These are phyloP conservation scores for Pochonia chlamydosporia DNA, from an alignment of 2,329 filamentous ascomycete genomes.

Conservation along the genomic window DNA sequence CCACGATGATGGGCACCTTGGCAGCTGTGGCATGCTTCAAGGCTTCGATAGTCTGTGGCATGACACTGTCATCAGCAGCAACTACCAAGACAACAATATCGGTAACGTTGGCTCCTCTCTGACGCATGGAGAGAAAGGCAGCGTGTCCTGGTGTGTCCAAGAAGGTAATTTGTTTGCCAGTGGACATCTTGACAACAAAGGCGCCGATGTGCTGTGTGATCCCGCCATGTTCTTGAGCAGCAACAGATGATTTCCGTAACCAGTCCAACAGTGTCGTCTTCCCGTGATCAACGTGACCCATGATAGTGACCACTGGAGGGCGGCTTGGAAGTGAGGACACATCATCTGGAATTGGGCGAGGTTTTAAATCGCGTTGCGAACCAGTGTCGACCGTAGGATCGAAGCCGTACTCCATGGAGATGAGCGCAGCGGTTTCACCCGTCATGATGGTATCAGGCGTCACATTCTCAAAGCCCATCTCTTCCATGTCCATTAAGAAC, in stretches of 20 bases:
- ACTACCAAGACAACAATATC: conserved; percentile 96
- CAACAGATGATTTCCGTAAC: conserved; percentile 87
- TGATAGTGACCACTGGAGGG: conserved; percentile 95
- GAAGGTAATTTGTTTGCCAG: conserved; percentile 89
- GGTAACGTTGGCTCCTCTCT: conserved; percentile 90
- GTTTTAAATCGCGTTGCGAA: conserved; percentile 63
- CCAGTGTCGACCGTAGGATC: conserved; percentile 71
- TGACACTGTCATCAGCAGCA: conserved; percentile 94
- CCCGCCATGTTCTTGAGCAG: conserved; percentile 85
- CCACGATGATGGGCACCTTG: conserved; percentile 91
- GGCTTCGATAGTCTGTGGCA: conserved; percentile 93
- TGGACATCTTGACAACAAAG: conserved; percentile 83
- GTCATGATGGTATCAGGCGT: conserved; percentile 81
- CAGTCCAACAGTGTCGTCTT: conserved; percentile 96
- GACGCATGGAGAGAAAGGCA: conserved; percentile 92
- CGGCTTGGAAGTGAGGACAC: conserved; percentile 62
- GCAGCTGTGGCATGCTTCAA: conserved; percentile 87
- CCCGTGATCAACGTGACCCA: conserved; percentile 98
- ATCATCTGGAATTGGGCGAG: conserved; percentile 64
- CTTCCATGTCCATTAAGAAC: conserved; percentile 70
- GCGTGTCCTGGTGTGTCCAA: conserved; percentile 95
- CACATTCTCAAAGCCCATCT: conserved; percentile 86
- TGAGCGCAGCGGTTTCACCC: conserved; percentile 81
- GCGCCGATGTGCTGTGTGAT: conserved; percentile 99
- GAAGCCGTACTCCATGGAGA: conserved; percentile 89